Conservation (phyloP, 805 yeast species). For the Ogataea dorogensis region DNA sequence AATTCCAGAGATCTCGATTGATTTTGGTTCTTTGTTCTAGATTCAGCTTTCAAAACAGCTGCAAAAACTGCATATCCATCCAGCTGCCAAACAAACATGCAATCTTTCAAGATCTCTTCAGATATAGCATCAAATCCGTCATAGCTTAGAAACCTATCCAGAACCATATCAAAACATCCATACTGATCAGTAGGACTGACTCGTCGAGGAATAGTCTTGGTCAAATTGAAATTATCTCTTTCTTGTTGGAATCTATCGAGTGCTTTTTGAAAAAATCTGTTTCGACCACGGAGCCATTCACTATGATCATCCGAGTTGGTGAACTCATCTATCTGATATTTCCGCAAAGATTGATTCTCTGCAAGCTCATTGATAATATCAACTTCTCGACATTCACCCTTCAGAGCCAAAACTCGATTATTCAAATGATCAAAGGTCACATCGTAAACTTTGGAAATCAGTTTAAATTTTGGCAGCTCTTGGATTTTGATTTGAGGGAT, state of each 20-base stretch:
- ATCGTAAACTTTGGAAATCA: slow-evolving; percentile 17
- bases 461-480: slow-evolving; percentile 15
- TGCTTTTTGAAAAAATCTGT: slow-evolving; percentile 14
- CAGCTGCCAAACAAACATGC: slow-evolving; percentile 25
- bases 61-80: slow-evolving; percentile 23
- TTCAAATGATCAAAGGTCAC: slow-evolving; percentile 12
- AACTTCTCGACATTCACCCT: slow-evolving; percentile 17
- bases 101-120: slow-evolving; percentile 18
- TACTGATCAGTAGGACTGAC: slow-evolving; percentile 19
- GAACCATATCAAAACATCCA: slow-evolving; percentile 13
- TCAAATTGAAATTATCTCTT: slow-evolving; percentile 1
- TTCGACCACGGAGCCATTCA: slow-evolving; percentile 19
- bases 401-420: slow-evolving; percentile 18
- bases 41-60: slow-evolving; percentile 14
- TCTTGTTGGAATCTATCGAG: slow-evolving; percentile 15
- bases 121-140: slow-evolving; percentile 9
- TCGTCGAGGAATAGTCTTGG: slow-evolving; percentile 8
- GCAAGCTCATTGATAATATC: slow-evolving; percentile 18
- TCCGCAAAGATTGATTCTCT: slow-evolving; percentile 2
- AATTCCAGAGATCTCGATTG: slow-evolving; percentile 10
- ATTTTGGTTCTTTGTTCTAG: slow-evolving; percentile 3
- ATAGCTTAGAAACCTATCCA: slow-evolving; percentile 12
- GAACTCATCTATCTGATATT: slow-evolving; percentile 16
- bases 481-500: slow-evolving; percentile 15
- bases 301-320: slow-evolving; percentile 4